phyloP scores from a whole-genome alignment of 768 basidiomycete genomes.

The Boletus rubescentipes region DNA sequence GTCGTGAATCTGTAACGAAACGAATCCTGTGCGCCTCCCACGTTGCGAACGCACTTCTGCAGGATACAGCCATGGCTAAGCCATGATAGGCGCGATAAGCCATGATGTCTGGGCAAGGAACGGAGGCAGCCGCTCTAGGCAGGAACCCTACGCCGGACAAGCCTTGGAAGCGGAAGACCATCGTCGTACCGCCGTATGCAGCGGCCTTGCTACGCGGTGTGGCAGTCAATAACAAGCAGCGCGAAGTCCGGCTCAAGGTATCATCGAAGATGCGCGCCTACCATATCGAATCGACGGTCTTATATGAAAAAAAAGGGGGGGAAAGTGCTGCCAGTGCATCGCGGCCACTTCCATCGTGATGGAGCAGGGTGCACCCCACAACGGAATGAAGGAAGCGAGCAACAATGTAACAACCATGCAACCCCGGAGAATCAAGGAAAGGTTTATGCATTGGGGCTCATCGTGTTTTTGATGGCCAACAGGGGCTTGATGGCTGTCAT shows the following conservation, averaged over 20 bases:
- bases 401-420: background rate
- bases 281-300: background rate
- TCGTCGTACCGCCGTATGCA: background rate
- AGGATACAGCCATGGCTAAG: background rate
- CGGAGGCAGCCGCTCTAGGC: background rate
- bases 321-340: too few relatives aligned
- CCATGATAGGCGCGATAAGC: background rate
- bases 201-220: background rate
- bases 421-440: background rate
- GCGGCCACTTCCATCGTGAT: background rate
- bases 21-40: background rate
- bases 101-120: too few relatives aligned
- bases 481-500: background rate
- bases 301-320: background rate
- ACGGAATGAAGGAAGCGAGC: conserved; percentile 2
- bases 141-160: background rate
- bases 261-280: background rate
- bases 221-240: background rate
- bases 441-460: background rate
- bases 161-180: background rate
- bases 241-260: background rate
- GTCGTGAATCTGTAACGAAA: too few relatives aligned
- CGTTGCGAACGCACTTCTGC: conserved; percentile 1
- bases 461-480: background rate
- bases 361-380: background rate